Conservation (phyloP, 2,329 filamentous ascomycete genomes). For the Fusarium tricinctum region DNA sequence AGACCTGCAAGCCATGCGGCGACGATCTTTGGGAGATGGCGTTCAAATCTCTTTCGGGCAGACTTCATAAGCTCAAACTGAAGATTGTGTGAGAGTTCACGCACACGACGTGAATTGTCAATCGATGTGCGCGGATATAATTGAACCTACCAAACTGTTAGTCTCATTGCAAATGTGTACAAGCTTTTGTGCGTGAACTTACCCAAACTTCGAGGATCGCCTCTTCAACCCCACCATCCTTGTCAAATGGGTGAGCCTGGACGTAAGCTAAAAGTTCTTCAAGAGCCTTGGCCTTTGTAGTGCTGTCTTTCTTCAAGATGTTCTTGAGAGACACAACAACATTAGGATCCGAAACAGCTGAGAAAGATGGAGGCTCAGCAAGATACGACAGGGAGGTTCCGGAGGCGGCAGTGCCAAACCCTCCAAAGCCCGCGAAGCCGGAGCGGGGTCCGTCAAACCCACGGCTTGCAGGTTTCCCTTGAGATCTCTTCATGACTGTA, state of each 20-base stretch:
- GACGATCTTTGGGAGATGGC: constrained; percentile 80
- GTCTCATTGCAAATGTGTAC: not conserved
- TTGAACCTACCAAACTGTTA: constrained; percentile 71
- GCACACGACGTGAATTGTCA: constrained; percentile 87
- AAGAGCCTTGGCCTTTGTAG: constrained; percentile 89
- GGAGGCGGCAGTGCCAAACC: constrained; percentile 56
- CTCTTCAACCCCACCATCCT: constrained; percentile 78
- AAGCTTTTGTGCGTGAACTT: constrained; percentile 22
- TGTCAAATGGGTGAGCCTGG: constrained; percentile 65
- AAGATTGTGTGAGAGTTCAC: constrained; percentile 84
- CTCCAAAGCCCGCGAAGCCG: constrained; percentile 47
- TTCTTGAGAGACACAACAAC: constrained; percentile 94
- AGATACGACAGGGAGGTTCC: constrained; percentile 82
- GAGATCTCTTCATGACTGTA: constrained; percentile 50
- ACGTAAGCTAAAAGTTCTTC: constrained; percentile 83
- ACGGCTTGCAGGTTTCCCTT: constrained; percentile 47
- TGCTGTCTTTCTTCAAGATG: constrained; percentile 90
- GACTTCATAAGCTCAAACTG: constrained; percentile 74
- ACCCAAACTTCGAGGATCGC: constrained; percentile 91
- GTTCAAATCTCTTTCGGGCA: constrained; percentile 85
- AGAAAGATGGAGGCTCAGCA: constrained; percentile 85
- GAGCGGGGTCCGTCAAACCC: constrained; percentile 47
- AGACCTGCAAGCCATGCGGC: constrained; percentile 92
- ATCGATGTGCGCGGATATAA: constrained; percentile 91
- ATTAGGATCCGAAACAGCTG: constrained; percentile 81